A percentile compares a stretch with the other conserved stretches of the same genome.
Conservation (phyloP, 2,329 filamentous ascomycete genomes). For the Stachybotrys elegans region DNA sequence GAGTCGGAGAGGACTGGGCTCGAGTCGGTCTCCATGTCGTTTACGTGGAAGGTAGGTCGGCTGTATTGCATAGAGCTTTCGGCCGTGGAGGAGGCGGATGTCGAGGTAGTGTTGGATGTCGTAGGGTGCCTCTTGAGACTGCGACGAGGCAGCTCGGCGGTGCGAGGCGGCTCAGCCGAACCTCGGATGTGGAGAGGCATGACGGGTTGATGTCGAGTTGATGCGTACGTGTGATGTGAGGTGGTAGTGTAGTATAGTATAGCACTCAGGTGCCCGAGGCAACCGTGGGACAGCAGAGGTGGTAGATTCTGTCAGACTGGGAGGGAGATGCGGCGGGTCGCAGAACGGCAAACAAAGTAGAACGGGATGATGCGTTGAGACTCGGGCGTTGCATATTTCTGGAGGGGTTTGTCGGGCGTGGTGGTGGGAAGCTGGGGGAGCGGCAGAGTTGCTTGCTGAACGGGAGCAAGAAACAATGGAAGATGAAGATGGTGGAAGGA, state of each 20-base stretch:
- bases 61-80: neutral
- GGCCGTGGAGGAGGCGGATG: neutral
- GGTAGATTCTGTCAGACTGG: neutral
- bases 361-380: neutral
- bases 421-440: no score
- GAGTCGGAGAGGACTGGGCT: neutral
- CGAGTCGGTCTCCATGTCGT: neutral
- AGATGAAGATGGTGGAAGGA: no score
- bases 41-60: neutral
- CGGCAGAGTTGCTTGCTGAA: no score
- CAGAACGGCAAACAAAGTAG: neutral
- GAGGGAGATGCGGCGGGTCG: neutral
- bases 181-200: constrained; percentile 1
- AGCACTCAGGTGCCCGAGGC: neutral
- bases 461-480: no score
- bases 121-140: neutral
- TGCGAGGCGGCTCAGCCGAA: neutral
- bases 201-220: neutral
- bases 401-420: no score
- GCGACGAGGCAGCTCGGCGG: neutral
- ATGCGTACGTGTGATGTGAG: neutral
- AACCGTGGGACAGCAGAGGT: neutral
- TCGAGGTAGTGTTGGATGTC: neutral
- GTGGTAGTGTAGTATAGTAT: neutral
- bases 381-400: neutral